Base-by-base conservation (phyloP, 768 basidiomycete species). In the Naganishia randhawae region DNA sequence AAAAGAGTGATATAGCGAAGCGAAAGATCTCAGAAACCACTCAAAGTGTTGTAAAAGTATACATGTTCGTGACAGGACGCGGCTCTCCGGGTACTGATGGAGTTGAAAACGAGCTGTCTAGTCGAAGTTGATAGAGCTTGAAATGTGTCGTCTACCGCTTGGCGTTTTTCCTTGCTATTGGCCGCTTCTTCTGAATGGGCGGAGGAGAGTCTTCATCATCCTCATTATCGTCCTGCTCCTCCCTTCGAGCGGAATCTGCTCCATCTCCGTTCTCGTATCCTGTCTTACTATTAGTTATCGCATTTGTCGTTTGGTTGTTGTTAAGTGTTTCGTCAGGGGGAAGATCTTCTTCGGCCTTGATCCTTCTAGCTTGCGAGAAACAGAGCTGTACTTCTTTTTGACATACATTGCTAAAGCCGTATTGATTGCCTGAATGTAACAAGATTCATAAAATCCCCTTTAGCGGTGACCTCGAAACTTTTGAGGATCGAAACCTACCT, bases 361-460 rank as follows among this genome's bases (percentile, higher is more conserved):
- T 55, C 55, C 76, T 74, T 8, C 88, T 84, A 0, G 90, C 91
- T 81, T 97, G 95, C 0, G 92, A 88, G 81, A 97, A 98, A 82
- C 95, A 96, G 9, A 98, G 80, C 73, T 85, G 86, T 25, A 88
- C 91, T 55, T 89, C 87, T 19, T 70, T 52, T 7, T 61, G 67
- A 41, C 73, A 77, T 50, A 96, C 88, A 81, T 97, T 98, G 75
- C 90, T 86, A 74, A 98, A 91, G 68, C 86, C 86, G 77, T 98
- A 98, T 10, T 85, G 85, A 78, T 98, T 98, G 22, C 92, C 92
- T 93, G 72, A 0, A n/a, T 3, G 3, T 1, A 48, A 48, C n/a
- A n/a, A 69, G 11, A 27, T 48, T 37, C 1, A n/a, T n/a, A n/a
- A n/a, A n/a, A n/a, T n/a, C n/a, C n/a, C n/a, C n/a, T n/a, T n/a